Percentiles rank a stretch among this genome's conserved stretches.
Evolutionary conservation across 768 basidiomycete species (phyloP).

Genomic region (Albatrellus ellisii): DNA sequence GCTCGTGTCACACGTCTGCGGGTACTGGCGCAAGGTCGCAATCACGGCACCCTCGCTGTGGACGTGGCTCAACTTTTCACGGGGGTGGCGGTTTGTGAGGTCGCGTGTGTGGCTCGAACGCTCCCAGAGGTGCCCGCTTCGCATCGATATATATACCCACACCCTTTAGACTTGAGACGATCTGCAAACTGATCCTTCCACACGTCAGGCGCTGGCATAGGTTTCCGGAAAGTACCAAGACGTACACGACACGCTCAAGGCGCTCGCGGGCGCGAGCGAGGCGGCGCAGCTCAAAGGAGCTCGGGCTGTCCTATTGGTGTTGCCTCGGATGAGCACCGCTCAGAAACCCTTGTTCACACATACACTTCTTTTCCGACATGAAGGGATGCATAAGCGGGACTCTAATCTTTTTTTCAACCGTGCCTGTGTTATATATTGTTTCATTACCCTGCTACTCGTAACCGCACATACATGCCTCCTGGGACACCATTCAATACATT

Average conservation of each 20-base stretch:
- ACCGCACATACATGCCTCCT: slow-evolving; percentile 47
- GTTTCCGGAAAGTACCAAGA: slow-evolving; percentile 29
- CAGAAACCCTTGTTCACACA: too few relatives aligned
- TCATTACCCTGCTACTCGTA: too few relatives aligned
- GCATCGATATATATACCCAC: slow-evolving; percentile 38
- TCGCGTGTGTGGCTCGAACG: slow-evolving; percentile 36
- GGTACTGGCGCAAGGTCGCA: slow-evolving; percentile 41
- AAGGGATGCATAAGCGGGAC: too few relatives aligned
- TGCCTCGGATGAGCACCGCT: too few relatives aligned
- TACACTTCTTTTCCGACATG: too few relatives aligned
- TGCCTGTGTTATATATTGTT: too few relatives aligned
- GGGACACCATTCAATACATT: slow-evolving; percentile 72
- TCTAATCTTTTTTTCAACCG: too few relatives aligned
- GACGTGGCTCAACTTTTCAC: slow-evolving; percentile 31
- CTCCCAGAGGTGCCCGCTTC: slow-evolving; percentile 39
- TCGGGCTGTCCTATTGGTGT: slow-evolving; percentile 46
- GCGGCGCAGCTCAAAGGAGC: slow-evolving; percentile 41
- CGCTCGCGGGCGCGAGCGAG: slow-evolving; percentile 27
- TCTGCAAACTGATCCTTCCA: slow-evolving; percentile 31
- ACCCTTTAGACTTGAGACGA: slow-evolving; percentile 15
- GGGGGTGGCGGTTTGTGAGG: slow-evolving; percentile 29
- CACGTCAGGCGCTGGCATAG: slow-evolving; percentile 40
- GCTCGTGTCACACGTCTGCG: slow-evolving; percentile 49
- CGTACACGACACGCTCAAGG: slow-evolving; percentile 34
- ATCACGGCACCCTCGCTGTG: slow-evolving; percentile 43